Percentiles rank a stretch among this genome's conserved stretches.
Conservation (phyloP, 805 yeast genomes). For the Hanseniaspora hatyaiensis region DNA sequence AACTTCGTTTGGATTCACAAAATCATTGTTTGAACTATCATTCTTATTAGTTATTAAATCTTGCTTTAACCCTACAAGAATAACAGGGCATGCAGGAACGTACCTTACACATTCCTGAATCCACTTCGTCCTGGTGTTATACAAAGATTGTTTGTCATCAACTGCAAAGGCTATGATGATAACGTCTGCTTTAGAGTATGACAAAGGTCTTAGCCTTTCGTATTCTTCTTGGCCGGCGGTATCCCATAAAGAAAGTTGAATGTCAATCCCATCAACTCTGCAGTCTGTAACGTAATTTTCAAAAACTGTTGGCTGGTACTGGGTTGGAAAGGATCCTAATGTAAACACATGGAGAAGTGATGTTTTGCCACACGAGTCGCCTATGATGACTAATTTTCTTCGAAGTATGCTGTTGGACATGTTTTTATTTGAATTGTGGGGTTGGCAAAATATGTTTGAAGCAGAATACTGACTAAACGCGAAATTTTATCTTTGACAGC, state of each 20-base stretch:
- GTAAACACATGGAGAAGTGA: slow-evolving; percentile 85
- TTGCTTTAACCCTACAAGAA: slow-evolving; percentile 74
- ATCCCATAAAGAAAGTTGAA: slow-evolving; percentile 82
- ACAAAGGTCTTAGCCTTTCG: slow-evolving; percentile 75
- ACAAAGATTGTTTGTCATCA: slow-evolving; percentile 72
- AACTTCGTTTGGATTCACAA: slow-evolving; percentile 47
- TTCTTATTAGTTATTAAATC: slow-evolving; percentile 49
- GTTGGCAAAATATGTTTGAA: neutral
- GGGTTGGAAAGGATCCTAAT: slow-evolving; percentile 83
- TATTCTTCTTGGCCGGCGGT: slow-evolving; percentile 97
- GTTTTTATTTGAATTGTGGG: neutral
- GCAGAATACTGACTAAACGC: too few species aligned
- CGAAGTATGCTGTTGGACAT: slow-evolving; percentile 30
- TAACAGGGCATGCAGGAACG: slow-evolving; percentile 68
- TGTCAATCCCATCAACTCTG: slow-evolving; percentile 85
- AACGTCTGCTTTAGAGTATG: slow-evolving; percentile 78
- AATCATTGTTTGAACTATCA: slow-evolving; percentile 30
- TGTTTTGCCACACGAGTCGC: slow-evolving; percentile 92
- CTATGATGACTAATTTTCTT: slow-evolving; percentile 78
- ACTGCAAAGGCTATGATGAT: slow-evolving; percentile 78
- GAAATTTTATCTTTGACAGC: too few species aligned
- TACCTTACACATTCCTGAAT: slow-evolving; percentile 67
- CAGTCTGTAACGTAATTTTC: slow-evolving; percentile 92
- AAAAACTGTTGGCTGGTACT: slow-evolving; percentile 86
- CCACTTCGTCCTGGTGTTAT: slow-evolving; percentile 79